These are phyloP conservation scores for Termitomyces sp. DNA, from an alignment of 768 basidiomycete species.

Conservation along the genomic window DNA sequence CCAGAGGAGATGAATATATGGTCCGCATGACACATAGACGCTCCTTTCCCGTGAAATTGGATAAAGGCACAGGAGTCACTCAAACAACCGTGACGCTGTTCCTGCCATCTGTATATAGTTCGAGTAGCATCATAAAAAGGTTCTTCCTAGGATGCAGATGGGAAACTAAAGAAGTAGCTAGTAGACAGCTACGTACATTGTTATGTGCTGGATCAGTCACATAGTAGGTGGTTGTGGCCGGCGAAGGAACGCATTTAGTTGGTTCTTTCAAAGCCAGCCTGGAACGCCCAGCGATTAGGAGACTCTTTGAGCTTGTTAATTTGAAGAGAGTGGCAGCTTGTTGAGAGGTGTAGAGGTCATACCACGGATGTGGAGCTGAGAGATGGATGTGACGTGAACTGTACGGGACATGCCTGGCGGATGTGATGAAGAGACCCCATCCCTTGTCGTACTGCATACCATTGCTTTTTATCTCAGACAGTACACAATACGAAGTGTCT, in stretches of 20 bases:
- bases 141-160: slow-evolving; percentile 25
- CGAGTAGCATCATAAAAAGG: slow-evolving; percentile 37
- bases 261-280: slow-evolving; percentile 26
- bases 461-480: slow-evolving; percentile 19
- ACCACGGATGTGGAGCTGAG: slow-evolving; percentile 39
- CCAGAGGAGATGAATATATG: slow-evolving; percentile 41
- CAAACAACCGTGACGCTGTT: slow-evolving; percentile 29
- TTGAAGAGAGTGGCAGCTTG: slow-evolving; percentile 37
- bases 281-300: slow-evolving; percentile 35
- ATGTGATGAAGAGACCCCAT: slow-evolving; percentile 31
- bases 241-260: slow-evolving; percentile 27
- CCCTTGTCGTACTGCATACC: slow-evolving; percentile 20
- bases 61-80: slow-evolving; percentile 35
- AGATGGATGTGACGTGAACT: slow-evolving; percentile 30
- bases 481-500: slow-evolving; percentile 25
- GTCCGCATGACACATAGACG: slow-evolving; percentile 29
- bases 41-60: slow-evolving; percentile 42
- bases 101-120: slow-evolving; percentile 34
- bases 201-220: slow-evolving; percentile 45
- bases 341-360: slow-evolving; percentile 29
- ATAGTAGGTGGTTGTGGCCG: slow-evolving; percentile 21
- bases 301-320: slow-evolving; percentile 30
- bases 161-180: not conserved
- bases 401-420: slow-evolving; percentile 15
- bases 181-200: slow-evolving; percentile 20